Conservation (phyloP, 2,329 filamentous ascomycete genomes). For the Aspergillus sp. region DNA sequence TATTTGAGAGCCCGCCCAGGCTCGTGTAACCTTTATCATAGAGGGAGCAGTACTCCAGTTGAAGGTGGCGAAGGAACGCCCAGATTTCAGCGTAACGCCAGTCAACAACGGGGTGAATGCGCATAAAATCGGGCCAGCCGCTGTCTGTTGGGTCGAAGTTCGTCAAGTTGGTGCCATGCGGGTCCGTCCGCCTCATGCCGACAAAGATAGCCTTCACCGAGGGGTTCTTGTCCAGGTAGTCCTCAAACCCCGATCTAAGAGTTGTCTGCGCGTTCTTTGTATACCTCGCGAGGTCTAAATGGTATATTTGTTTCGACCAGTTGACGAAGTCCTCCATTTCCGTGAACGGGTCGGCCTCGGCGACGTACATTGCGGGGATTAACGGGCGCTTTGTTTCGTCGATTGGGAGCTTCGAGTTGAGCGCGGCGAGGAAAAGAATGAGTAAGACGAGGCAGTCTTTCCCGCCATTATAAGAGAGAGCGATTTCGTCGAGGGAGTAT, state of each 20-base stretch:
- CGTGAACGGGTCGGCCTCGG: conserved; percentile 77
- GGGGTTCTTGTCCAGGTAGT: conserved; percentile 60
- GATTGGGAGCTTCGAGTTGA: conserved; percentile 48
- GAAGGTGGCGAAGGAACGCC: conserved; percentile 72
- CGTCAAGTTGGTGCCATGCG: conserved; percentile 75
- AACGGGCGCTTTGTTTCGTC: conserved; percentile 16
- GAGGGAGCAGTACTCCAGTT: conserved; percentile 78
- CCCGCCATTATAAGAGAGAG: conserved; percentile 93
- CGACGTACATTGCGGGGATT: conserved; percentile 88
- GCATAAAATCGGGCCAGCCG: conserved; percentile 90
- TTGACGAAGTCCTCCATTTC: conserved; percentile 84
- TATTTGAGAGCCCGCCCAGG: conserved; percentile 86
- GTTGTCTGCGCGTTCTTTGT: conserved; percentile 51
- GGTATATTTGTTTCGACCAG: conserved; percentile 65
- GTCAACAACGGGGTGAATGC: conserved; percentile 92
- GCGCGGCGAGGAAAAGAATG: conserved; percentile 74
- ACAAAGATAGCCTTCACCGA: conserved; percentile 77
- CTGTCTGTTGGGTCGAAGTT: conserved; percentile 85
- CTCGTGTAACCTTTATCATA: conserved; percentile 91
- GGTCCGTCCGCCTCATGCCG: conserved; percentile 86
- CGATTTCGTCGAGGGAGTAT: conserved; percentile 77
- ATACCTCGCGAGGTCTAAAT: conserved; percentile 73
- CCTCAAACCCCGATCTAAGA: conserved; percentile 78
- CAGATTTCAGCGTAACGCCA: conserved; percentile 97
- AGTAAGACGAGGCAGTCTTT: conserved; percentile 96